Evolutionary conservation across 495 filamentous ascomycete species (phyloP), one percentile per base, ranked within the genome.

Genomic region (Hyaloscypha bicolor): DNA sequence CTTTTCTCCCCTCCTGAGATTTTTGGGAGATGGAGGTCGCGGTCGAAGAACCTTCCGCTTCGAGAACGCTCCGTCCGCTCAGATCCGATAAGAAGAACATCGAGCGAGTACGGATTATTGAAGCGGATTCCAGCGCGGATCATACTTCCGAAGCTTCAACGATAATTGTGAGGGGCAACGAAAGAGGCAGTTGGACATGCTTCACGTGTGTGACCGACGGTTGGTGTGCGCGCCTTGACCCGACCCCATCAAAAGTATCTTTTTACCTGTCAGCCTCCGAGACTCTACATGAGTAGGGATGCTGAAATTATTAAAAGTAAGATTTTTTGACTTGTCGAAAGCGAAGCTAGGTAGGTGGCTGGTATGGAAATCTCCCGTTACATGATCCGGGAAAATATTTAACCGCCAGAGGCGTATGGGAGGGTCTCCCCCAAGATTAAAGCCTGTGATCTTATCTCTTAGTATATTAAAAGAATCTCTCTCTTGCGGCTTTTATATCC

Each of bases 21-120:
- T 29, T 29, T 6, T 1, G 19, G 22, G 51, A 14, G 16, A 19
- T 1, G 22, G 51, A 14, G 16, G 3, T n/a, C n/a, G n/a, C n/a
- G 56, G 56, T 37, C 56, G 56, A 60, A 12, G 30, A 60, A 60
- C 56, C 56, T 60, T 60, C 56, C 56, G 32, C 56, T 60, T 60
- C 25, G 29, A 60, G 56, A 48, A 19, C 42, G 42, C 42, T 48
- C 42, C 42, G 42, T 6, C 11, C 42, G 42, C 42, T 48, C 42
- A 14, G 9, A 14, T 48, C 42, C 42, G 42, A 48, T 48, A 48
- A 48, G 42, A 48, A 48, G 8, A 48, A 37, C 35, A 8, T 37
- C 35, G 1, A 37, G 0, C 6, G 35, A 12, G 35, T 37, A 12
- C 35, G 35, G 35, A 37, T 37, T 37, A 37, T 37, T 37, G 25